phyloP scores from a whole-genome alignment of 768 basidiomycete species.

The Lactarius hengduanensis region DNA sequence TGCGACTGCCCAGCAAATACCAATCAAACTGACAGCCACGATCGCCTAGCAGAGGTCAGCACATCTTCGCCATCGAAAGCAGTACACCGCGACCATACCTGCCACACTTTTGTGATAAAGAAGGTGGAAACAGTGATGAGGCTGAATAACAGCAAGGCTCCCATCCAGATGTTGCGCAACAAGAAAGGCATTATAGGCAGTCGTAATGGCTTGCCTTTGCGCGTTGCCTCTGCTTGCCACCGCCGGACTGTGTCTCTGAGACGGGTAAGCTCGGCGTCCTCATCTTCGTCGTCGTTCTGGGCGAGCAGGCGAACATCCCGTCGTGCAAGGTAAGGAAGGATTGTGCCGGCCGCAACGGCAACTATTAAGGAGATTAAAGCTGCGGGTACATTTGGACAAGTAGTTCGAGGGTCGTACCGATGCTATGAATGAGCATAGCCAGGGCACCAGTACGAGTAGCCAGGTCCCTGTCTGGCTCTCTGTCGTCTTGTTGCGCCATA shows the following conservation, averaged over 20 bases:
- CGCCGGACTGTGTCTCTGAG: slow-evolving; percentile 68
- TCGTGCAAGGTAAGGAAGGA: slow-evolving; percentile 77
- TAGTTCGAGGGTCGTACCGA: slow-evolving; percentile 55
- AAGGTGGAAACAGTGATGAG: slow-evolving; percentile 80
- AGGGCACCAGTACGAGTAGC: slow-evolving; percentile 85
- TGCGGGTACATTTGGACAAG: slow-evolving; percentile 20
- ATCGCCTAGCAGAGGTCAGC: slow-evolving; percentile 56
- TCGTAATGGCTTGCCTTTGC: slow-evolving; percentile 67
- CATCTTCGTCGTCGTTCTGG: slow-evolving; percentile 65
- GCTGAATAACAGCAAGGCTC: slow-evolving; percentile 77
- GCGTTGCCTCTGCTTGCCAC: slow-evolving; percentile 84
- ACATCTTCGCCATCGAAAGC: neutral
- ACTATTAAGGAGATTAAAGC: slow-evolving; percentile 46
- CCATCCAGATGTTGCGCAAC: slow-evolving; percentile 91
- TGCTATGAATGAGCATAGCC: slow-evolving; percentile 87
- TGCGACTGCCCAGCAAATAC: slow-evolving; percentile 97
- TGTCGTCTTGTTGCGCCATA: slow-evolving; percentile 75
- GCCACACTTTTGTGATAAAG: slow-evolving; percentile 76
- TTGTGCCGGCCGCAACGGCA: slow-evolving; percentile 76
- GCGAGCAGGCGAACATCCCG: slow-evolving; percentile 80
- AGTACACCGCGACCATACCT: slow-evolving; percentile 42
- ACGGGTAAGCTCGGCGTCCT: slow-evolving; percentile 69
- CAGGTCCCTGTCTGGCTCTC: slow-evolving; percentile 77
- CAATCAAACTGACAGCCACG: slow-evolving; percentile 76
- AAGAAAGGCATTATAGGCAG: slow-evolving; percentile 90